Evolutionary conservation across 1,139 yeast species (phyloP).

Genomic region (Pichiaceae sp.): DNA sequence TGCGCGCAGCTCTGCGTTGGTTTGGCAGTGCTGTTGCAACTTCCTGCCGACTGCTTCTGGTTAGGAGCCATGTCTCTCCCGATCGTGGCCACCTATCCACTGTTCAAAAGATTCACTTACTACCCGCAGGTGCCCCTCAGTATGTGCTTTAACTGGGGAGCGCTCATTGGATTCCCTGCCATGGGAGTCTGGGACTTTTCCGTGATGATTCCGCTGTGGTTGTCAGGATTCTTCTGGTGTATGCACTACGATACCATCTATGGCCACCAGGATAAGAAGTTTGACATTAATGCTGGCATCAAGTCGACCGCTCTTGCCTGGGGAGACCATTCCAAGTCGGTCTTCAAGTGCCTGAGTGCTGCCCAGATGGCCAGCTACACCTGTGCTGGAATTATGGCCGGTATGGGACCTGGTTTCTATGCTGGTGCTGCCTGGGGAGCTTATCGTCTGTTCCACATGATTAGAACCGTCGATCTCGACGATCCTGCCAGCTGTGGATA

Average conservation of each 20-base stretch:
- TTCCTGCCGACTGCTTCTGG: constrained; percentile 77
- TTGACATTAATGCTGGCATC: constrained; percentile 82
- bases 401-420: constrained; percentile 82
- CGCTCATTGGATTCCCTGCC: constrained; percentile 89
- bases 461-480: constrained; percentile 65
- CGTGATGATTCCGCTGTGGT: constrained; percentile 71
- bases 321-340: constrained; percentile 71
- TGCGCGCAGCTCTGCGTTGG: constrained; percentile 77
- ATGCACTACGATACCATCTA: constrained; percentile 93
- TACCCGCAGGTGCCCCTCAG: constrained; percentile 86
- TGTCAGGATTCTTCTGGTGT: constrained; percentile 83
- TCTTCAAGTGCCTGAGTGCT: constrained; percentile 52
- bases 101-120: constrained; percentile 88
- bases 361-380: constrained; percentile 61
- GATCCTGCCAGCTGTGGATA: constrained; percentile 77
- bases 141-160: constrained; percentile 92
- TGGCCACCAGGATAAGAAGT: constrained; percentile 93
- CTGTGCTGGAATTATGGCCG: constrained; percentile 70
- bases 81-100: constrained; percentile 79
- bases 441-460: constrained; percentile 58
- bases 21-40: constrained; percentile 54
- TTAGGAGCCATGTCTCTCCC: constrained; percentile 78
- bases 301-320: constrained; percentile 93
- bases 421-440: constrained; percentile 62
- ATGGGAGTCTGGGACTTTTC: constrained; percentile 75